Conservation (phyloP, 371 early-diverging fungal genomes). For the Mortierella sp. region DNA sequence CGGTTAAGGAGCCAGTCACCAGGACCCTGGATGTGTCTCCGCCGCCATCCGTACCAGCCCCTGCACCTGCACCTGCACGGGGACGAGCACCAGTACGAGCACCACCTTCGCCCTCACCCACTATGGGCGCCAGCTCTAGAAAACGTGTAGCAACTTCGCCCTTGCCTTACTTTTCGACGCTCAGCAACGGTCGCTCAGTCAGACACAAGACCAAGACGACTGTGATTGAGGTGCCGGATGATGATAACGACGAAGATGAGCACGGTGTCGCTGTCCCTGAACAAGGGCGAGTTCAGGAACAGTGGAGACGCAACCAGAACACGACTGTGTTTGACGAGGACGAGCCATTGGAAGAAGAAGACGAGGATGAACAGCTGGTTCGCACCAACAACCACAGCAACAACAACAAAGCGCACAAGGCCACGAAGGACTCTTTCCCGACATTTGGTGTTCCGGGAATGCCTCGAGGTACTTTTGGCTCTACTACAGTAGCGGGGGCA, state of each 20-base stretch:
- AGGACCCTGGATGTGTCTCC: not conserved
- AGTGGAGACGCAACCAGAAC: not conserved
- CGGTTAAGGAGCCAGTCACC: constrained; percentile 20
- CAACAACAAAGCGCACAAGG: constrained; percentile 7
- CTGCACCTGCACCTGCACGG: constrained; percentile 15
- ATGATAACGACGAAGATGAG: not conserved
- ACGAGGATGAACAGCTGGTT: constrained; percentile 31
- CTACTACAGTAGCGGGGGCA: not conserved
- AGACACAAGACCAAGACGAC: constrained; percentile 26
- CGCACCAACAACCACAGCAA: constrained; percentile 13
- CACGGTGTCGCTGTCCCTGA: constrained; percentile 4
- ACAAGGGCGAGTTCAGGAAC: constrained; percentile 2
- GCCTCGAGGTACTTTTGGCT: not conserved
- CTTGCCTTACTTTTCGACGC: constrained; percentile 14
- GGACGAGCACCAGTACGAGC: not conserved
- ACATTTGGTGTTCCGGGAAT: constrained; percentile 4
- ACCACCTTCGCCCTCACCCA: constrained; percentile 16
- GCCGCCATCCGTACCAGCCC: constrained; percentile 1
- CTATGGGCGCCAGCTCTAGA: constrained; percentile 7
- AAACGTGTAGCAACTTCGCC: constrained; percentile 45
- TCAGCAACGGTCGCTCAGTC: constrained; percentile 18
- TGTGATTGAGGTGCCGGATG: constrained; percentile 28
- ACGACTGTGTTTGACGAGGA: not conserved
- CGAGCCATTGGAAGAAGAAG: constrained; percentile 21
- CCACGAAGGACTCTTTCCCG: not conserved